Evolutionary conservation across 768 basidiomycete species (phyloP), one percentile per base, ranked within the genome.

Genomic region (Tulasnella calospora): DNA sequence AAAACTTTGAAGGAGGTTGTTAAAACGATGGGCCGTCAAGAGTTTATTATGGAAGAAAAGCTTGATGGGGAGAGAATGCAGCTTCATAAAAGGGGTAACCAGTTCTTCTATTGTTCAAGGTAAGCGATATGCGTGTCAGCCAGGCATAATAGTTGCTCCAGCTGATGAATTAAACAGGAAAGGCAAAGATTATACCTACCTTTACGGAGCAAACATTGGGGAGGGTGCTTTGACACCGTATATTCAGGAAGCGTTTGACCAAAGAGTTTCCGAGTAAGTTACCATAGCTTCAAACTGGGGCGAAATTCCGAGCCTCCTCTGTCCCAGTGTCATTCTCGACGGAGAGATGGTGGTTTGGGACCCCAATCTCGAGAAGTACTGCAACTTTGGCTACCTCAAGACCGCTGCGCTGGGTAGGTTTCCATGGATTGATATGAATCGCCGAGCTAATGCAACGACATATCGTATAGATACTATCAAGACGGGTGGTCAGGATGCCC

Each of bases 261-360:
- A 87, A 1, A 88, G 92, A 4, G 88, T 98, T 4, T 90, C 92
- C 5, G 92, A 96, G 97, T 98, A 80, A 81, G 94, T 27, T 2
- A 30, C 5, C 19, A n/a, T 4, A 21, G 4, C 27, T 8, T 46
- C 36, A 15, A 35, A 9, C 35, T 13, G 30, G 23, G 33, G 0
- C 19, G 2, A 41, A 41, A 71, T 82, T 10, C 10, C 44, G 61
- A 41, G 61, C 38, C 27, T 30, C 5, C 44, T 10, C 7, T 27
- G 33, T 3, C 21, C n/a, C 78, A 98, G 97, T 73, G 92, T 97
- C 81, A 94, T 99, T 71, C 84, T 99, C 19, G 98, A 99, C 81
- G 98, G 98, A 0, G 98, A 99, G 84, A 99, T 99, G 97, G 86
- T 99, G 41, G 97, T 98, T 3, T 99, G 94, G 93, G 98, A 99